Evolutionary conservation across 805 yeast genomes (phyloP).

Genomic region (Phaffomyces opuntiae): DNA sequence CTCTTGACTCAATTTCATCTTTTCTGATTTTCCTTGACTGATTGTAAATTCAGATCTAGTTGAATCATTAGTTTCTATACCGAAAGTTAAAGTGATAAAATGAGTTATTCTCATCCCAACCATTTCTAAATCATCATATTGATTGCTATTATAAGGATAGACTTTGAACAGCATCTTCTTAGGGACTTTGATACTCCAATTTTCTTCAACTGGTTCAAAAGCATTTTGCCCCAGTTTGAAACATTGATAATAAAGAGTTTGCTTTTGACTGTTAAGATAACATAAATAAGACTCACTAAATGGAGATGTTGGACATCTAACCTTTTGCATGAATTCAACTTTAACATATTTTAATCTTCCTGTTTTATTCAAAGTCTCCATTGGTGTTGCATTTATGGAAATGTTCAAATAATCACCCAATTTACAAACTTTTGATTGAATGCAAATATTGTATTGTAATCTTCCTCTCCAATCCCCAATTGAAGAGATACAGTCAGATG

Average conservation of each 20-base stretch:
- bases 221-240: background rate
- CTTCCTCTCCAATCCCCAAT: constrained; percentile 15
- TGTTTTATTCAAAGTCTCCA: background rate
- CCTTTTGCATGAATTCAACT: constrained; percentile 11
- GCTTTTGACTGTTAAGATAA: constrained; percentile 1
- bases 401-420: constrained; percentile 10
- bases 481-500: constrained; percentile 8
- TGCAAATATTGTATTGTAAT: constrained; percentile 11
- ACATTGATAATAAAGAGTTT: background rate
- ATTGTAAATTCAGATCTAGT: background rate
- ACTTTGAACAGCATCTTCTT: constrained; percentile 5
- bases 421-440: constrained; percentile 12
- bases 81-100: constrained; percentile 6
- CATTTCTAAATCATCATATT: background rate
- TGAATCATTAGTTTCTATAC: constrained; percentile 2
- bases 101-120: constrained; percentile 10
- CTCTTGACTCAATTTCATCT: background rate
- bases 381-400: constrained; percentile 7
- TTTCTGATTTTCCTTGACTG: background rate
- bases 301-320: constrained; percentile 8
- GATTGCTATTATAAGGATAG: constrained; percentile 14
- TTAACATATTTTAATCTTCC: constrained; percentile 11
- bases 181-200: constrained; percentile 9
- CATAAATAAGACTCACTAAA: background rate
- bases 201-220: background rate